phyloP scores from a whole-genome alignment of 495 filamentous ascomycete genomes.

The Penicillium herquei region DNA sequence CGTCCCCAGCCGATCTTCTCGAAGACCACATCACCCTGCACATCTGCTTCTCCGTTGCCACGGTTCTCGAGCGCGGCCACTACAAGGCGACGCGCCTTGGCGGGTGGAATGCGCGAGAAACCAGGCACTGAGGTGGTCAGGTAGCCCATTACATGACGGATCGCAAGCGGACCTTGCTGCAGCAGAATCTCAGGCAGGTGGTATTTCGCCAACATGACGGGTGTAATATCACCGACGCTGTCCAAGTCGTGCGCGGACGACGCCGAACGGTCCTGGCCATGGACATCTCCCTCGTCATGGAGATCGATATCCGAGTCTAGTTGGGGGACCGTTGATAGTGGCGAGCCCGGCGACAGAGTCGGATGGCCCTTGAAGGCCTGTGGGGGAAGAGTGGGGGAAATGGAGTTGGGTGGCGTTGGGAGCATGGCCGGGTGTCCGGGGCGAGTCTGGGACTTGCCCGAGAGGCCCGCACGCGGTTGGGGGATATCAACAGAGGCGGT shows the following conservation, averaged over 20 bases:
- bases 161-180: conserved; percentile 83
- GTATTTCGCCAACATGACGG: conserved; percentile 82
- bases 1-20: conserved; percentile 97
- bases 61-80: conserved; percentile 80
- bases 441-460: conserved; percentile 57
- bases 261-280: conserved; percentile 40
- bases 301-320: conserved; percentile 89
- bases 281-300: conserved; percentile 61
- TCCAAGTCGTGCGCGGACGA: conserved; percentile 52
- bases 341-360: conserved; percentile 45
- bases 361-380: conserved; percentile 62
- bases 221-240: conserved; percentile 77
- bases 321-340: conserved; percentile 54
- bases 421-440: conserved; percentile 58
- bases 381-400: conserved; percentile 84
- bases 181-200: conserved; percentile 91
- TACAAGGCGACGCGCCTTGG: conserved; percentile 86
- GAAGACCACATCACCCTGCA: conserved; percentile 79
- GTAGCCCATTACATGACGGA: conserved; percentile 91
- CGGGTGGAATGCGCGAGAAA: conserved; percentile 85
- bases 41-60: conserved; percentile 62
- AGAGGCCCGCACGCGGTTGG: conserved; percentile 60
- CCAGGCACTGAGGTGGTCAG: conserved; percentile 91
- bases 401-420: conserved; percentile 93
- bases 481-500: conserved; percentile 70